Conservation (phyloP, 1,139 yeast species). For the Suhomyces chickasaworum region DNA sequence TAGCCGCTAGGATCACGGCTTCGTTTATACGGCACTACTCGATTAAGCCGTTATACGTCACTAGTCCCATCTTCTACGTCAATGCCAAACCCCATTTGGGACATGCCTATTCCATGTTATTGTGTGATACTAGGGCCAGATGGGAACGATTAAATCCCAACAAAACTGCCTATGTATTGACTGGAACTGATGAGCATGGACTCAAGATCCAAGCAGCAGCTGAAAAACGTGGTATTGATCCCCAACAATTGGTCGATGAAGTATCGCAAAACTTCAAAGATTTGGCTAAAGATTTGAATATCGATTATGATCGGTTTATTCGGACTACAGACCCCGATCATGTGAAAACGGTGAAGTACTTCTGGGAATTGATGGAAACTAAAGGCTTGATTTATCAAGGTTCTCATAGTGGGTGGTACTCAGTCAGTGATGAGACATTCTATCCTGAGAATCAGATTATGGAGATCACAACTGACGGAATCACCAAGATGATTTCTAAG, state of each 20-base stretch:
- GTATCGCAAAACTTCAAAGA: conserved; percentile 64
- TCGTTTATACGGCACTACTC: conserved; percentile 6
- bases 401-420: conserved; percentile 90
- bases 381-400: conserved; percentile 80
- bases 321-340: conserved; percentile 91
- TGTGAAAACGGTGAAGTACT: conserved; percentile 55
- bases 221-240: conserved; percentile 49
- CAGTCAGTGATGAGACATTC: conserved; percentile 91
- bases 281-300: conserved; percentile 58
- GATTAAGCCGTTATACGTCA: conserved; percentile 54
- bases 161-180: conserved; percentile 56
- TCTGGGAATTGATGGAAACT: conserved; percentile 66
- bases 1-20: not conserved
- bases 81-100: conserved; percentile 96
- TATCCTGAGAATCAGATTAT: conserved; percentile 81
- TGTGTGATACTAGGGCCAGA: conserved; percentile 75
- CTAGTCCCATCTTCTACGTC: conserved; percentile 95
- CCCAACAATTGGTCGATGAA: conserved; percentile 71
- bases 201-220: conserved; percentile 81
- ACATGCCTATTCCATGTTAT: conserved; percentile 83
- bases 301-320: conserved; percentile 74
- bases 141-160: conserved; percentile 59
- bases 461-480: conserved; percentile 42
- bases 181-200: conserved; percentile 99
- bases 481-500: conserved; percentile 50